These are phyloP conservation scores for Ustilago trichophora DNA, from an alignment of 1,284 basidiomycete species.

Conservation along the genomic window DNA sequence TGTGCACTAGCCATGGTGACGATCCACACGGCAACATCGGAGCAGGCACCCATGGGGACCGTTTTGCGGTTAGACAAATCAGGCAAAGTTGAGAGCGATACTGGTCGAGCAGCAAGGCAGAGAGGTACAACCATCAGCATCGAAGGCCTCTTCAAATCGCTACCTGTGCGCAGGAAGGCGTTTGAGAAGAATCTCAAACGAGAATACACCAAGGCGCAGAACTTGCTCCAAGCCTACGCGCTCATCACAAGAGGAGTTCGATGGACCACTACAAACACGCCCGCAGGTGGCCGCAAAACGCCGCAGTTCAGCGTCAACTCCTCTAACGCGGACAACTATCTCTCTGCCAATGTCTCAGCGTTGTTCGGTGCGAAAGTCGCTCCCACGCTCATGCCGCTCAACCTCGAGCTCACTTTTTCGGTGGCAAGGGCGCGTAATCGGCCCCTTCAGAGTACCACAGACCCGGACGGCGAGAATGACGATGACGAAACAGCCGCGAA, in stretches of 20 bases:
- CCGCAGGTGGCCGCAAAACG: constrained; percentile 77
- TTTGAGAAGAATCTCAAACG: constrained; percentile 88
- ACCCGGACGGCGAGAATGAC: not conserved
- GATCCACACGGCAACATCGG: constrained; percentile 58
- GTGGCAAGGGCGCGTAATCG: constrained; percentile 3
- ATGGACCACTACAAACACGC: constrained; percentile 78
- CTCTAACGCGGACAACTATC: constrained; percentile 68
- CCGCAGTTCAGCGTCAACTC: constrained; percentile 80
- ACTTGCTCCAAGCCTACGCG: constrained; percentile 86
- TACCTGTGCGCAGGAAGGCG: constrained; percentile 92
- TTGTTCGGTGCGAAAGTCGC: constrained; percentile 87
- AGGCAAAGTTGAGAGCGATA: constrained; percentile 51
- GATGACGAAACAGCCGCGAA: not conserved
- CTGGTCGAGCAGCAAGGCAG: constrained; percentile 74
- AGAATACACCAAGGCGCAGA: constrained; percentile 86
- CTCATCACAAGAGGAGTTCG: constrained; percentile 77
- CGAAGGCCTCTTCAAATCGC: constrained; percentile 77
- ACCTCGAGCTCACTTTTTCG: constrained; percentile 68
- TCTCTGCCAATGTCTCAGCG: constrained; percentile 76
- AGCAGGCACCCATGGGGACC: constrained; percentile 61
- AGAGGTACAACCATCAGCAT: constrained; percentile 86
- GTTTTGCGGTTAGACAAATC: constrained; percentile 51
- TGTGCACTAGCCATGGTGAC: constrained; percentile 79
- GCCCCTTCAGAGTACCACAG: not conserved
- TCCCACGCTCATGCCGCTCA: constrained; percentile 78